Evolutionary conservation across 192 early-diverging fungal species (phyloP).

Genomic region (Funneliformis geosporum): DNA sequence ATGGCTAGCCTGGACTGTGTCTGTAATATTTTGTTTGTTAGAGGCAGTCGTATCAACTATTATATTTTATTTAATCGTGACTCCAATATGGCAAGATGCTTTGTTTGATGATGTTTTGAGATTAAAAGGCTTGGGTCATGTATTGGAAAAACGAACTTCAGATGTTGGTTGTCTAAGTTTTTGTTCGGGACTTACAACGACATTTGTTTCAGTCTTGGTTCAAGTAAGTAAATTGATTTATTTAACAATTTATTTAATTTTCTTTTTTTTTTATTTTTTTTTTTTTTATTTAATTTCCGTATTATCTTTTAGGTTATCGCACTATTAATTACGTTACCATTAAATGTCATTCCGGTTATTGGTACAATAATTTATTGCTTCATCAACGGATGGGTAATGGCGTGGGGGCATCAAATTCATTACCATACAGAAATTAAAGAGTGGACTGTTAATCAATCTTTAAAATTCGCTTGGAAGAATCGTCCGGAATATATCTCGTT

Average conservation of each 20-base stretch:
- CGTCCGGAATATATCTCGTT: conserved; percentile 38
- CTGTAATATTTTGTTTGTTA: conserved; percentile 61
- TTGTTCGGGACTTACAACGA: conserved; percentile 38
- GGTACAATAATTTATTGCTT: conserved; percentile 53
- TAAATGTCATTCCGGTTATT: conserved; percentile 58
- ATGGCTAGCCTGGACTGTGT: conserved; percentile 63
- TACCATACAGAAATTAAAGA: conserved; percentile 59
- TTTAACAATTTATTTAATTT: not conserved
- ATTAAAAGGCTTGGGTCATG: conserved; percentile 44
- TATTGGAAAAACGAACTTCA: conserved; percentile 44
- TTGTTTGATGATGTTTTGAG: conserved; percentile 59
- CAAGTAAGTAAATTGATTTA: not conserved
- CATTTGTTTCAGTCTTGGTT: conserved; percentile 38
- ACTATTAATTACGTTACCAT: conserved; percentile 56
- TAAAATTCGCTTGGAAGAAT: conserved; percentile 47
- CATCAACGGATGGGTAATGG: conserved; percentile 56
- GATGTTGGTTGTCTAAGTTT: conserved; percentile 54
- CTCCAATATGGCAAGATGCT: conserved; percentile 61
- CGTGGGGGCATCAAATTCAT: conserved; percentile 53
- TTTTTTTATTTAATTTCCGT: conserved; percentile 4
- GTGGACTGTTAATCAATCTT: conserved; percentile 44
- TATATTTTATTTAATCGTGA: conserved; percentile 56
- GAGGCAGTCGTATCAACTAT: conserved; percentile 54
- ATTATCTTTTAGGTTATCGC: conserved; percentile 48
- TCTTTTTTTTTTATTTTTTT: not conserved